These are phyloP conservation scores for Nannochloropsis gaditana DNA, from an alignment of 108 stramenopile genomes.

Conservation along the genomic window DNA sequence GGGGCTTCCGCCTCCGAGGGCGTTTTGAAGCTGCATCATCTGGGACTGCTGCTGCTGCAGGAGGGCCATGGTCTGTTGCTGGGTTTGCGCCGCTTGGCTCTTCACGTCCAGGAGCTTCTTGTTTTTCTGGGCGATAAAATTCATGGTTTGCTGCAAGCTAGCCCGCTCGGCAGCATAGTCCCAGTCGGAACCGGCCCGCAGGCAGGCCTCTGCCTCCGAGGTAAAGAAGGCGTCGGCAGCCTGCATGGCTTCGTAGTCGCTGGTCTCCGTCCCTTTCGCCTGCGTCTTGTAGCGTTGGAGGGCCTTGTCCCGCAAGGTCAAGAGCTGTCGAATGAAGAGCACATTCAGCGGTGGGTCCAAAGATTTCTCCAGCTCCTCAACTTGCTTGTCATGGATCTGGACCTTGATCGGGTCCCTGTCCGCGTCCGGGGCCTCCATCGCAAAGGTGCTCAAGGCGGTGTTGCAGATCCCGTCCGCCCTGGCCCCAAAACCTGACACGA, in stretches of 20 bases:
- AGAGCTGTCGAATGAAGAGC: slow-evolving; percentile 76
- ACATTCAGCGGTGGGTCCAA: slow-evolving; percentile 83
- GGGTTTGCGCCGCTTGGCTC: slow-evolving; percentile 69
- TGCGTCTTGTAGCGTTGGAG: slow-evolving; percentile 71
- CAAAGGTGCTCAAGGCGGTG: slow-evolving; percentile 63
- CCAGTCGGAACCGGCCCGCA: slow-evolving; percentile 72
- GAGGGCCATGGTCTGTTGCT: slow-evolving; percentile 83
- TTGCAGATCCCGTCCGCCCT: slow-evolving; percentile 80
- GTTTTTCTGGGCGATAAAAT: slow-evolving; percentile 65
- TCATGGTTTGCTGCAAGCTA: slow-evolving; percentile 63
- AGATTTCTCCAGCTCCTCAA: slow-evolving; percentile 73
- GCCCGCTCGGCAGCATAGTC: slow-evolving; percentile 72
- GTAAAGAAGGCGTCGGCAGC: slow-evolving; percentile 78
- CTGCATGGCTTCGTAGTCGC: slow-evolving; percentile 91
- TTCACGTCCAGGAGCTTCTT: slow-evolving; percentile 74
- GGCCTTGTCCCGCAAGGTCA: slow-evolving; percentile 73
- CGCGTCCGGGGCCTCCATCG: slow-evolving; percentile 70
- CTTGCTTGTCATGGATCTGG: slow-evolving; percentile 65
- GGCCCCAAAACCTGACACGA: slow-evolving; percentile 67
- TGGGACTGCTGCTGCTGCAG: slow-evolving; percentile 89
- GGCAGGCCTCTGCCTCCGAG: slow-evolving; percentile 69
- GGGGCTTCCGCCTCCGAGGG: not conserved
- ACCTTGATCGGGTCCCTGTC: slow-evolving; percentile 61
- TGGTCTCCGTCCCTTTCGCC: slow-evolving; percentile 65
- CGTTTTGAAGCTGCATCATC: slow-evolving; percentile 44